Conservation (phyloP, 148 eudicot genomes). For the Dianthus caryophyllus region DNA sequence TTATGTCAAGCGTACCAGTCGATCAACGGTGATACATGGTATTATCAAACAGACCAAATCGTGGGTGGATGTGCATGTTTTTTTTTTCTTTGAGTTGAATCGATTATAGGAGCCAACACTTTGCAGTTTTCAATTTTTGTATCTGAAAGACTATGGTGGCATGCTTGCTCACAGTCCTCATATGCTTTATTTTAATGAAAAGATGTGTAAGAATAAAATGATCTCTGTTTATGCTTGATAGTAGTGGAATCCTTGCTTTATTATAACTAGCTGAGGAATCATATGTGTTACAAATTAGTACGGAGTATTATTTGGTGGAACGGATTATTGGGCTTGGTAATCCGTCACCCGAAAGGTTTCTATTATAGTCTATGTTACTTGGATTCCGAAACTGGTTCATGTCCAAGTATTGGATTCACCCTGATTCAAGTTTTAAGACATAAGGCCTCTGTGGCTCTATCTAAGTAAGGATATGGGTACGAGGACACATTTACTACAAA, state of each 20-base stretch:
- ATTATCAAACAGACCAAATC: background rate
- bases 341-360: too few relatives aligned
- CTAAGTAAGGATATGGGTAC: too few relatives aligned
- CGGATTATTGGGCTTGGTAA: background rate
- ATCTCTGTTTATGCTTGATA: background rate
- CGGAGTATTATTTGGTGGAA: background rate
- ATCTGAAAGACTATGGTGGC: background rate
- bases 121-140: background rate
- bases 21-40: background rate
- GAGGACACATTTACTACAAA: too few relatives aligned
- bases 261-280: background rate
- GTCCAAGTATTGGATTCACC: too few relatives aligned
- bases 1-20: background rate
- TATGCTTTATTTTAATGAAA: background rate
- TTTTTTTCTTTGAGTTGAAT: background rate
- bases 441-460: too few relatives aligned
- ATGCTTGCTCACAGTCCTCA: background rate
- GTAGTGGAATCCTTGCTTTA: background rate
- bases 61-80: background rate
- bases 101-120: background rate
- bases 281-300: background rate
- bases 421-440: too few relatives aligned
- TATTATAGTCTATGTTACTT: too few relatives aligned
- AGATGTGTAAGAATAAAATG: background rate
- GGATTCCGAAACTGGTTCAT: too few relatives aligned